Evolutionary conservation across 768 basidiomycete species (phyloP).

Genomic region (Wakefieldia striispora): DNA sequence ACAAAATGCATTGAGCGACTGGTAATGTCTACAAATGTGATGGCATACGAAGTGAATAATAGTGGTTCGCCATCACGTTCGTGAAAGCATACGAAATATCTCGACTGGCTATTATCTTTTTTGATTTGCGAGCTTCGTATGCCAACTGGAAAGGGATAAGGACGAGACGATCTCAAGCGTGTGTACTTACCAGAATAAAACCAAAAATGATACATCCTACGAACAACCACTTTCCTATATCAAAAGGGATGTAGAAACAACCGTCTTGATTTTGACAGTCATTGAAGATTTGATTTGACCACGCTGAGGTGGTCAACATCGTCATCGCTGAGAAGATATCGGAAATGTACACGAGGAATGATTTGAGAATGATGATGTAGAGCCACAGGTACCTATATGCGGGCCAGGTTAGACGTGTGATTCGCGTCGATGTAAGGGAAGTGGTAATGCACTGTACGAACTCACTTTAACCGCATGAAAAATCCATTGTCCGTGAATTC

Average conservation of each 20-base stretch:
- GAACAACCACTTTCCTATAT: constrained; percentile 93
- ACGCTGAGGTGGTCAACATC: constrained; percentile 87
- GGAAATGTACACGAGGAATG: constrained; percentile 92
- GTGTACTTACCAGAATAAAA: constrained; percentile 76
- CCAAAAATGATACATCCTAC: constrained; percentile 98
- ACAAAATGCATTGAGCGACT: not conserved
- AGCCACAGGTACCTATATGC: constrained; percentile 80
- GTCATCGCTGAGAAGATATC: constrained; percentile 98
- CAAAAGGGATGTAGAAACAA: constrained; percentile 86
- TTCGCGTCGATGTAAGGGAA: not conserved
- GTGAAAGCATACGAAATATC: constrained; percentile 99
- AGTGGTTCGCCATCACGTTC: constrained; percentile 95
- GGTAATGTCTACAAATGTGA: not conserved
- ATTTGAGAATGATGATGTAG: constrained; percentile 91
- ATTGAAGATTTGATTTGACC: constrained; percentile 90
- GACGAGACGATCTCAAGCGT: not conserved
- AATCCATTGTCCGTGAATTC: constrained; percentile 91
- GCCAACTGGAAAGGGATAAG: constrained; percentile 54
- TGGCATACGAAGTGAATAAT: constrained; percentile 87
- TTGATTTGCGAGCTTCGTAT: constrained; percentile 89
- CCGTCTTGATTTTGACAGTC: constrained; percentile 61
- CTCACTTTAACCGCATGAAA: constrained; percentile 83
- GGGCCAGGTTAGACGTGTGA: constrained; percentile 11
- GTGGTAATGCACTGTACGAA: not conserved
- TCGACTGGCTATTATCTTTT: constrained; percentile 90